Evolutionary conservation across 2,329 filamentous ascomycete genomes (phyloP), one percentile per base, ranked within the genome.

Genomic region (Colletotrichum orbiculare): DNA sequence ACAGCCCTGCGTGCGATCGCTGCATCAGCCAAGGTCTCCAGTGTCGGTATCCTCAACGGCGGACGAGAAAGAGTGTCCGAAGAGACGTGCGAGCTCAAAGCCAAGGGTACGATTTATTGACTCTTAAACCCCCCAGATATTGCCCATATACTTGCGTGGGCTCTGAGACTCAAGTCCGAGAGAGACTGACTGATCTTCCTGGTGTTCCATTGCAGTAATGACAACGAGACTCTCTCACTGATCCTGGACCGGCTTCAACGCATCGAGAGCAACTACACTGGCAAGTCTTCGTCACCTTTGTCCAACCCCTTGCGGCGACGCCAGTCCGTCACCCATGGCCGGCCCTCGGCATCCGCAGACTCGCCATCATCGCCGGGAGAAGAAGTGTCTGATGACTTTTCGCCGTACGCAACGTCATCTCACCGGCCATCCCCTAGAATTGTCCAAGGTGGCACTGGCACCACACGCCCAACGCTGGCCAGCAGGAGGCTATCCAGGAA

Each of bases 241-340:
- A 75, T 76, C 15, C 72, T 76, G 8, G 69, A 75, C 35, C 70
- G 74, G 1, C 47, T 76, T 0, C 69, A 73, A 11, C 73, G 72
- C 2, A 71, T 76, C 9, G 74, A 76, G 57, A 68, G 38, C 37
- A 48, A 43, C 4, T 39, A 53, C 13, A 10, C 37, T 9, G 33
- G 34, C 13, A 57, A 69, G 8, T 67, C 66, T 10, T 66, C 2
- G 17, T 17, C 17, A 17, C 17, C 17, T 17, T 17, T 3, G 2
- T 17, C 17, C 2, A 17, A 17, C 17, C 17, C 17, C 17, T 17
- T 17, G 17, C 17, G 17, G 17, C 17, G 17, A 17, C 17, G 17
- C 17, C 17, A 17, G 17, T 17, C 17, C 17, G 17, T 17, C 17
- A 17, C 2, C 17, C 17, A 17, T 17, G 17, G 17, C 17, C 17